These are phyloP conservation scores for Coniochaeta sp. DNA, from an alignment of 2,329 filamentous ascomycete genomes.

Conservation along the genomic window DNA sequence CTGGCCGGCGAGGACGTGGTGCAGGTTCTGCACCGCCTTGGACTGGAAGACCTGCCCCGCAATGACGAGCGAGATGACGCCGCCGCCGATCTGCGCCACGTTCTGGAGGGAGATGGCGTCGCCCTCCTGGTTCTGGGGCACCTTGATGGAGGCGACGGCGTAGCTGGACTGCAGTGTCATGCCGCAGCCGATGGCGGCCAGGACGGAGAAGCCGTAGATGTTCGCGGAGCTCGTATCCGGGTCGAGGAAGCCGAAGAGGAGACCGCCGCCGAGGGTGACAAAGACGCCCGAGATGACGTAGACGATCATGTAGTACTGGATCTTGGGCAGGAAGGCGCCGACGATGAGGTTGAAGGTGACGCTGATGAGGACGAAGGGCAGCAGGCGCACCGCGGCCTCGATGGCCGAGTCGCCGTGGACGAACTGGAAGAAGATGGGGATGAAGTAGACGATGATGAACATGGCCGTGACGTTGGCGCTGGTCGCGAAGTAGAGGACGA, in stretches of 20 bases:
- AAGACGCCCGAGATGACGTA: constrained; percentile 8
- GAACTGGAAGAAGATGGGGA: constrained; percentile 46
- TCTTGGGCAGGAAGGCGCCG: constrained; percentile 6
- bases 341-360: constrained; percentile 16
- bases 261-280: constrained; percentile 5
- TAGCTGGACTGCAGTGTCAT: constrained; percentile 20
- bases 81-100: constrained; percentile 18
- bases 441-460: constrained; percentile 37
- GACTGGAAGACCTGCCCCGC: constrained; percentile 25
- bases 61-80: constrained; percentile 18
- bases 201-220: constrained; percentile 9
- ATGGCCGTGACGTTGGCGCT: constrained; percentile 22
- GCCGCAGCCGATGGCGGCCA: constrained; percentile 10
- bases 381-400: constrained; percentile 29
- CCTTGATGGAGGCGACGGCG: constrained; percentile 18
- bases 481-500: constrained; percentile 20
- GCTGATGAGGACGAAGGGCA: constrained; percentile 21
- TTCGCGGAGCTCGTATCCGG: constrained; percentile 5
- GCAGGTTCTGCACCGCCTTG: constrained; percentile 14
- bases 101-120: constrained; percentile 20
- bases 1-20: constrained; percentile 16
- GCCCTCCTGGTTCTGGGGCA: constrained; percentile 9
- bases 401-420: constrained; percentile 30
- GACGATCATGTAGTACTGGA: constrained; percentile 10
- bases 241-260: constrained; percentile 8